A percentile compares a stretch with the other conserved stretches of the same genome.
Evolutionary conservation across 129 eudicot genomes (phyloP).

Genomic region (Artemisia tridentata): DNA sequence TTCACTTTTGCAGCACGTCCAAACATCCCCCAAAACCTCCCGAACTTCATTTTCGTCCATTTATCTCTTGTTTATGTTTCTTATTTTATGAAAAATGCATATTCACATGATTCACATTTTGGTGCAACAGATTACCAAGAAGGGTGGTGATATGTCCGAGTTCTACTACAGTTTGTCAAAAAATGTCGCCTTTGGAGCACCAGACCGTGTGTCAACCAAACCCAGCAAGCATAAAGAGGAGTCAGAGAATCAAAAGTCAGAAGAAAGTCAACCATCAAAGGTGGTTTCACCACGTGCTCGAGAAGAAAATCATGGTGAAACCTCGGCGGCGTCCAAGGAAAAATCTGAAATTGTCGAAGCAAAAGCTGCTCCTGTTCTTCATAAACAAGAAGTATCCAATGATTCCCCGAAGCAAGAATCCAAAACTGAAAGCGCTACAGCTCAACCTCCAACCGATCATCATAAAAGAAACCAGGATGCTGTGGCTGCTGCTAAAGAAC

Average conservation of each 20-base stretch:
- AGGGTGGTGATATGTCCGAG: conserved; percentile 64
- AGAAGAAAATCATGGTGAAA: conserved; percentile 31
- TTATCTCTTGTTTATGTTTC: neutral
- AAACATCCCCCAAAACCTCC: too few species aligned
- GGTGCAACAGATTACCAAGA: conserved; percentile 64
- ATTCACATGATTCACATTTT: conserved; percentile 7
- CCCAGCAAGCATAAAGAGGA: conserved; percentile 33
- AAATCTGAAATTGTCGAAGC: conserved; percentile 30
- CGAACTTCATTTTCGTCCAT: neutral
- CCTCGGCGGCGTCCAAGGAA: conserved; percentile 26
- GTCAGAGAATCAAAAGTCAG: conserved; percentile 23
- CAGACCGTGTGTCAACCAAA: conserved; percentile 34
- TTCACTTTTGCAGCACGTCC: too few species aligned
- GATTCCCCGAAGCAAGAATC: conserved; percentile 23
- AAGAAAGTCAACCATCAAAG: conserved; percentile 27
- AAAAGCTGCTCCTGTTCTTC: conserved; percentile 32
- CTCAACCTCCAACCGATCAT: conserved; percentile 46
- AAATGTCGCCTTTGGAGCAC: conserved; percentile 80
- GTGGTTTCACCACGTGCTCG: conserved; percentile 21
- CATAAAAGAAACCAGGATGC: conserved; percentile 79
- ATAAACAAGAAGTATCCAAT: conserved; percentile 25
- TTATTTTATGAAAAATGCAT: neutral
- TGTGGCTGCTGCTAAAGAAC: conserved; percentile 82
- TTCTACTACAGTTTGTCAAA: conserved; percentile 77
- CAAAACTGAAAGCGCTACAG: conserved; percentile 21